Conservation (phyloP, 2,329 filamentous ascomycete genomes). For the Apiospora rasikravindrae region DNA sequence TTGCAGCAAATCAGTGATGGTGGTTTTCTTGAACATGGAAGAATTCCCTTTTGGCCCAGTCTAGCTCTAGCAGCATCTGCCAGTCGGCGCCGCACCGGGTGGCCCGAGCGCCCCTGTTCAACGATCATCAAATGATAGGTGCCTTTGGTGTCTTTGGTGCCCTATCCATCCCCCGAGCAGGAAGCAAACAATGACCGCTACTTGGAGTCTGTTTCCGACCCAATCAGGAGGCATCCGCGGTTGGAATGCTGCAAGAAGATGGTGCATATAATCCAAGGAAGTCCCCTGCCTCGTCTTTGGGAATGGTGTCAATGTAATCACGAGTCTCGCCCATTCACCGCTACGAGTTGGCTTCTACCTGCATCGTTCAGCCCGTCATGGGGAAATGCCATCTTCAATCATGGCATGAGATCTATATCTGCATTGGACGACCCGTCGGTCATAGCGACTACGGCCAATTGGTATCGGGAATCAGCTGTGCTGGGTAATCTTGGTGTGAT, state of each 20-base stretch:
- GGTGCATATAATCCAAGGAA: slow-evolving; percentile 6
- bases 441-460: background rate
- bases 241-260: background rate
- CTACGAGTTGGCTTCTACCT: background rate
- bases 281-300: background rate
- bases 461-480: background rate
- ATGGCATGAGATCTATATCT: background rate
- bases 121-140: background rate
- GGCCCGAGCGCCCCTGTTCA: background rate
- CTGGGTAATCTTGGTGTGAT: background rate
- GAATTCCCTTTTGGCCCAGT: background rate
- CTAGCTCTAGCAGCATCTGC: background rate
- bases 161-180: background rate
- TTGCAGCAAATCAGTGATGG: background rate
- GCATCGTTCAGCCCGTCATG: background rate
- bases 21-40: background rate
- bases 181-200: background rate
- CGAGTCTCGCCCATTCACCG: background rate
- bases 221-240: background rate
- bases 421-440: background rate
- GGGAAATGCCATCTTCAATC: background rate
- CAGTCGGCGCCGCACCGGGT: background rate
- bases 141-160: background rate
- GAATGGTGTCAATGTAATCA: background rate
- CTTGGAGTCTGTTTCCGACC: background rate